phyloP scores from a whole-genome alignment of 352 stramenopile genomes.

The Blastocystis sp. region DNA sequence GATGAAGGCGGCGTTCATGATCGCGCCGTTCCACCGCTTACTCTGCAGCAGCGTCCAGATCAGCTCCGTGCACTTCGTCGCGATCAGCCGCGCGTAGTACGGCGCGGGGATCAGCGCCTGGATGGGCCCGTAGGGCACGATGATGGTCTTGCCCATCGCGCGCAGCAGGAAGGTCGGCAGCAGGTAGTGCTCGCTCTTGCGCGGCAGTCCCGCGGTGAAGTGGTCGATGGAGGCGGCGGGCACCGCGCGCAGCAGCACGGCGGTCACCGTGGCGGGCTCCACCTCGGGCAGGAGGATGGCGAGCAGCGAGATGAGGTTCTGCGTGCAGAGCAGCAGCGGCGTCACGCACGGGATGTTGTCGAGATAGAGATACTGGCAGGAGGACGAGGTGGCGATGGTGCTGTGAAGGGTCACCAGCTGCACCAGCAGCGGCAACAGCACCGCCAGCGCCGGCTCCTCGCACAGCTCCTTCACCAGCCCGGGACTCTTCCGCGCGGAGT shows the following conservation, averaged over 20 bases:
- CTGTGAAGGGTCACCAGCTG: slow-evolving; percentile 30
- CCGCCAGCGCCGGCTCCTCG: background rate
- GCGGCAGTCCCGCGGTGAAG: background rate
- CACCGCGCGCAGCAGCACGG: background rate
- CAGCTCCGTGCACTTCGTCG: slow-evolving; percentile 32
- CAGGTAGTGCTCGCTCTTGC: slow-evolving; percentile 5
- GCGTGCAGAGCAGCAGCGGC: slow-evolving; percentile 20
- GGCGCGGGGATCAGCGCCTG: slow-evolving; percentile 53
- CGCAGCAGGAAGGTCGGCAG: slow-evolving; percentile 31
- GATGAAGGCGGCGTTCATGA: slow-evolving; percentile 16
- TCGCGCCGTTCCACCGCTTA: slow-evolving; percentile 1
- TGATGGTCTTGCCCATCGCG: slow-evolving; percentile 29
- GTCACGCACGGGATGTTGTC: slow-evolving; percentile 24
- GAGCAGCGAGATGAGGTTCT: slow-evolving; percentile 32
- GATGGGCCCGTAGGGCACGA: slow-evolving; percentile 44
- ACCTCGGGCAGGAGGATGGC: background rate
- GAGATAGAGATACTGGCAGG: slow-evolving; percentile 55
- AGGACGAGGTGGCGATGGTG: slow-evolving; percentile 7
- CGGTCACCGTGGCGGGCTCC: background rate
- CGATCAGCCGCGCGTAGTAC: slow-evolving; percentile 42
- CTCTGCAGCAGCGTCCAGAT: slow-evolving; percentile 43
- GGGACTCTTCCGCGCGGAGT: background rate
- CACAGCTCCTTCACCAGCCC: slow-evolving; percentile 19
- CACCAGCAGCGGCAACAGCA: slow-evolving; percentile 44
- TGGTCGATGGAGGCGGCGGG: background rate